These are phyloP conservation scores for Knoxdaviesia capensis DNA, from an alignment of 2,329 filamentous ascomycete genomes.

Conservation along the genomic window DNA sequence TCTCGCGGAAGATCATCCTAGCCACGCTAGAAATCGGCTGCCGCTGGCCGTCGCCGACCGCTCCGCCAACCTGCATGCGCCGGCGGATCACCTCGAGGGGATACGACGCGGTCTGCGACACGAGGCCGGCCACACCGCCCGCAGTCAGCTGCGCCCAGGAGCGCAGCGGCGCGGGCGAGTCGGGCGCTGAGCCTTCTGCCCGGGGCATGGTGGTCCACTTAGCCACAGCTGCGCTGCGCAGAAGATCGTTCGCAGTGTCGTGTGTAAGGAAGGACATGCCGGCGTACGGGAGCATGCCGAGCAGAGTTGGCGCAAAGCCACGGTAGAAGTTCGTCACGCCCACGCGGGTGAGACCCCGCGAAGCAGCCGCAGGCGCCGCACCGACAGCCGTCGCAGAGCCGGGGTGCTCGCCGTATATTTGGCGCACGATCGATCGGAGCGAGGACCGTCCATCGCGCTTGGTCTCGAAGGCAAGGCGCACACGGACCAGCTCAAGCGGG, in stretches of 20 bases:
- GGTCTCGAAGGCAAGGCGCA: slow-evolving; percentile 88
- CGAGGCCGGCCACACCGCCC: slow-evolving; percentile 68
- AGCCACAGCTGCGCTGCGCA: slow-evolving; percentile 49
- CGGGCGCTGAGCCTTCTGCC: slow-evolving; percentile 26
- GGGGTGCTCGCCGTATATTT: slow-evolving; percentile 67
- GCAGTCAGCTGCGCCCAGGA: slow-evolving; percentile 75
- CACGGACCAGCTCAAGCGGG: slow-evolving; percentile 78
- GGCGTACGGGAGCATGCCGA: slow-evolving; percentile 94
- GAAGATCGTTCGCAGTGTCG: slow-evolving; percentile 69
- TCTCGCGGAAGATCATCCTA: slow-evolving; percentile 51
- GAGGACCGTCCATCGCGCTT: slow-evolving; percentile 51
- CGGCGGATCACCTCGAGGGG: slow-evolving; percentile 82
- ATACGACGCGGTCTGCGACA: slow-evolving; percentile 84
- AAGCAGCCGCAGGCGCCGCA: slow-evolving; percentile 19
- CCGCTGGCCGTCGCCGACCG: slow-evolving; percentile 73
- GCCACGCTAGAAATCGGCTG: slow-evolving; percentile 65
- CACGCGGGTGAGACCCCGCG: slow-evolving; percentile 31
- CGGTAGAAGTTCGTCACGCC: slow-evolving; percentile 87
- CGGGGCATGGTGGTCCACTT: slow-evolving; percentile 56
- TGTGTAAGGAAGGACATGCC: slow-evolving; percentile 92
- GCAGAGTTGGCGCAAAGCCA: slow-evolving; percentile 72
- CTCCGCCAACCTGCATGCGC: slow-evolving; percentile 90
- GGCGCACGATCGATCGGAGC: slow-evolving; percentile 55
- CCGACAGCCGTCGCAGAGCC: slow-evolving; percentile 17
- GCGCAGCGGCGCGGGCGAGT: slow-evolving; percentile 49